Evolutionary conservation across 495 filamentous ascomycete genomes (phyloP), one percentile per base, ranked within the genome.

Genomic region (Penicillium argentinense): DNA sequence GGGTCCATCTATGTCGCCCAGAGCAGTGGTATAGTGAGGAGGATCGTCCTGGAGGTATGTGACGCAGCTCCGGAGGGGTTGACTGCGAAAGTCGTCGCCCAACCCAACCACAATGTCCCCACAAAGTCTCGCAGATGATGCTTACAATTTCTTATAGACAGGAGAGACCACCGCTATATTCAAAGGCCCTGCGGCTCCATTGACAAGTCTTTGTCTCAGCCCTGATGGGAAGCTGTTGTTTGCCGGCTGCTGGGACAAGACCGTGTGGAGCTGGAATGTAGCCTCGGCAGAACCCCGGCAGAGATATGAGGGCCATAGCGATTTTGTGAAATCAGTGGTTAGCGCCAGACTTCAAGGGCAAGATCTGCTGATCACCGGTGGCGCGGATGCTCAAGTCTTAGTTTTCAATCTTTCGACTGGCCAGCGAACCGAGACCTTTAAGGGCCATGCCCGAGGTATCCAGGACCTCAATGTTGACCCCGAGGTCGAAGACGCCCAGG

Each of bases 211-310:
- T 37, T 84, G 85, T 21, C 71, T 96, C 23, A 83, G 85, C 22
- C 74, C 80, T 1, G 68, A 71, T 39, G 73, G 71, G 29, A 69
- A 70, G 17, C 80, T 77, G 1, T 51, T 97, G 37, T 97, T 90
- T 64, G 88, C 88, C 21, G 91, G 90, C 18, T 88, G 85, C 50
- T 98, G 93, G 93, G 91, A 98, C 72, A 96, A 95, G 65, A 73
- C 76, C 17, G 78, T 97, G 30, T 96, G 84, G 82, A 86, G 87
- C 24, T 96, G 88, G 88, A 75, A 86, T 52, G 71, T 83, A 26
- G 55, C 69, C 14, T 82, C 81, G 2, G 70, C 73, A 18, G 56
- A 73, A 9, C 74, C 68, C 0, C 69, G 67, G 9, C 72, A 66
- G 33, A 81, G 74, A 41, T 93, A 87, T 61, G 75, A 73, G 29